Evolutionary conservation across 2,329 filamentous ascomycete species (phyloP).

Genomic region (Colletotrichum karsti): DNA sequence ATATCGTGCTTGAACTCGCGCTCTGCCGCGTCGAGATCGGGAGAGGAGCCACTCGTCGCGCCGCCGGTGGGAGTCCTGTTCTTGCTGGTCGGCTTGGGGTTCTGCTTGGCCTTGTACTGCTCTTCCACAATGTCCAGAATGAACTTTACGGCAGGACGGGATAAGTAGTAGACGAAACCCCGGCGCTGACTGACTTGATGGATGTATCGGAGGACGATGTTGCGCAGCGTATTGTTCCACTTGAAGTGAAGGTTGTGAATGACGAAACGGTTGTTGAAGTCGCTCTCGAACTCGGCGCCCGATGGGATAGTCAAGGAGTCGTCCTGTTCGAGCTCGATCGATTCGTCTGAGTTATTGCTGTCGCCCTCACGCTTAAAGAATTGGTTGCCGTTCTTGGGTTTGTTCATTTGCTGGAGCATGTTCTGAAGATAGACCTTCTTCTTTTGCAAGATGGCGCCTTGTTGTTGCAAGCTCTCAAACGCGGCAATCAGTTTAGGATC

Average conservation of each 20-base stretch:
- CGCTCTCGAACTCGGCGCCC: conserved; percentile 84
- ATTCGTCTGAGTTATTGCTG: conserved; percentile 39
- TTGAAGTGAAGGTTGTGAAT: conserved; percentile 98
- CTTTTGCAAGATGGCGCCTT: conserved; percentile 63
- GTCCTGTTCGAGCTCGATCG: conserved; percentile 59
- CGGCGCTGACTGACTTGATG: conserved; percentile 96
- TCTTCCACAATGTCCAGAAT: conserved; percentile 98
- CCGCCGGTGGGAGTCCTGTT: conserved; percentile 34
- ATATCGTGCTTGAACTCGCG: conserved; percentile 72
- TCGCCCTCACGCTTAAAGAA: conserved; percentile 33
- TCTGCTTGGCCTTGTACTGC: conserved; percentile 76
- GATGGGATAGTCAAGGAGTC: conserved; percentile 73
- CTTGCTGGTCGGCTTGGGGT: conserved; percentile 35
- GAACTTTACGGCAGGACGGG: conserved; percentile 94
- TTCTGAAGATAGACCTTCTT: conserved; percentile 67
- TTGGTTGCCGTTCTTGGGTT: conserved; percentile 38
- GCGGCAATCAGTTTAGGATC: conserved; percentile 63
- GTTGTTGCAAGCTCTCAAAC: conserved; percentile 66
- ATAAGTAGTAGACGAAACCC: conserved; percentile 98
- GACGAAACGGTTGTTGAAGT: conserved; percentile 98
- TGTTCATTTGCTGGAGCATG: conserved; percentile 61
- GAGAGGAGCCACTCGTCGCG: conserved; percentile 33
- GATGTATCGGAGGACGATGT: conserved; percentile 96
- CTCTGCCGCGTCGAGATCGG: conserved; percentile 52
- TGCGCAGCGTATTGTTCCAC: conserved; percentile 96